A percentile compares a stretch with the other conserved stretches of the same genome.
Evolutionary conservation across 768 basidiomycete species (phyloP).

Genomic region (Rhizopogon sp.): DNA sequence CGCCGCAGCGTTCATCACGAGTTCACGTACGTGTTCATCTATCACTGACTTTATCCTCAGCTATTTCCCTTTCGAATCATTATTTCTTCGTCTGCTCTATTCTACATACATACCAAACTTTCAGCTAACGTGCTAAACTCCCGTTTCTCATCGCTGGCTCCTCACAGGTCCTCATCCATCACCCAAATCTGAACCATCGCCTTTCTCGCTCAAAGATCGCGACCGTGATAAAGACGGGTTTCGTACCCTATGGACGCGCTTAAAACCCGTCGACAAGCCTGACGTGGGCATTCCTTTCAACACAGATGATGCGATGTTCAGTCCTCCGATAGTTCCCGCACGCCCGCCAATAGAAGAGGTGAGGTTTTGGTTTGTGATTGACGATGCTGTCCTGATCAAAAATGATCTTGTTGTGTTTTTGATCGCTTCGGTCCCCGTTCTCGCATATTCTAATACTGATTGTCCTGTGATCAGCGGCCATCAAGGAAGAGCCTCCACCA

Average conservation of each 20-base stretch:
- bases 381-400: neutral
- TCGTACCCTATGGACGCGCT: conserved; percentile 70
- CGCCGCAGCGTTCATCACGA: conserved; percentile 61
- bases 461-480: neutral
- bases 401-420: neutral
- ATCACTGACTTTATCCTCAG: neutral
- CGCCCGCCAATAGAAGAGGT: neutral
- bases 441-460: neutral
- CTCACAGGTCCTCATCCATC: neutral
- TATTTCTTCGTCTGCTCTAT: neutral
- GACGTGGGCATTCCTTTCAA: conserved; percentile 82
- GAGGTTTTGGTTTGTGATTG: neutral
- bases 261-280: conserved; percentile 77
- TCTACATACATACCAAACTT: neutral
- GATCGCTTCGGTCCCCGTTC: neutral
- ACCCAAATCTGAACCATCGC: neutral
- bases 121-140: neutral
- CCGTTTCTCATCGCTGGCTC: too few species aligned
- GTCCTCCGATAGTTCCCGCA: conserved; percentile 44
- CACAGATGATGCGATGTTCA: conserved; percentile 75
- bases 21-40: conserved; percentile 14
- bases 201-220: conserved; percentile 14
- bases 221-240: conserved; percentile 48
- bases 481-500: conserved; percentile 9
- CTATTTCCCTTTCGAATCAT: too few species aligned